Evolutionary conservation across 2,329 filamentous ascomycete genomes (phyloP).

Genomic region (Aspergillus cejpii): DNA sequence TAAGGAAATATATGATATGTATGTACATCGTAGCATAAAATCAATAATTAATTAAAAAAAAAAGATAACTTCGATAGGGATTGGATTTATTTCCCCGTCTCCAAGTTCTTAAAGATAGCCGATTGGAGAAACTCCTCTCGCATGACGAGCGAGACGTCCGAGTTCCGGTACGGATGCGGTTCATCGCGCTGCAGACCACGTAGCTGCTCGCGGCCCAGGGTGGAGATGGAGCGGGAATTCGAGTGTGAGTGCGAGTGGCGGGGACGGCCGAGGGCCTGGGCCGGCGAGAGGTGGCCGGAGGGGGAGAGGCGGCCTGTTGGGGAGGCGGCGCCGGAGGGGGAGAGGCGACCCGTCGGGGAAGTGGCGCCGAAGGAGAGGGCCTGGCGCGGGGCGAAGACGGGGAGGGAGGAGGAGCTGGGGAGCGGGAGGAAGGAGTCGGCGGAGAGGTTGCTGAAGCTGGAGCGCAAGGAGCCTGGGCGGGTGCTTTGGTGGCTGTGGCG

Average conservation of each 20-base stretch:
- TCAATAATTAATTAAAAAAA: no score
- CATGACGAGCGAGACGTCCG: slow-evolving; percentile 34
- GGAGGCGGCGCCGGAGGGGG: slow-evolving; percentile 8
- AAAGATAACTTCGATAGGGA: background rate
- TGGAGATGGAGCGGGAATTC: slow-evolving; percentile 21
- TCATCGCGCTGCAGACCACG: slow-evolving; percentile 32
- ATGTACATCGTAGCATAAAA: no score
- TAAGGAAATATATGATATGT: no score
- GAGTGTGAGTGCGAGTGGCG: slow-evolving; percentile 12
- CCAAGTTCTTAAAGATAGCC: slow-evolving; percentile 16
- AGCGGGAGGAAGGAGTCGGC: slow-evolving; percentile 28
- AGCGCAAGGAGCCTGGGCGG: slow-evolving; percentile 23
- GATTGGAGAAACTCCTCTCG: slow-evolving; percentile 31
- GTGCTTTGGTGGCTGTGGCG: no score
- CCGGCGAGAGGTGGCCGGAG: slow-evolving; percentile 1
- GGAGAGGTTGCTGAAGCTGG: slow-evolving; percentile 26
- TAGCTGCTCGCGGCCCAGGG: slow-evolving; percentile 26
- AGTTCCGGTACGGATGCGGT: slow-evolving; percentile 32
- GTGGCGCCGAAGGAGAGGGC: slow-evolving; percentile 11
- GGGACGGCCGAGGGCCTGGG: slow-evolving; percentile 1
- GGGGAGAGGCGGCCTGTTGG: slow-evolving; percentile 16
- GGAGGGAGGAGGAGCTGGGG: slow-evolving; percentile 19
- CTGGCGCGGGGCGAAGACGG: slow-evolving; percentile 30
- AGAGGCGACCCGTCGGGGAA: slow-evolving; percentile 11
- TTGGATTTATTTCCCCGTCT: slow-evolving; percentile 3